phyloP scores from a whole-genome alignment of 2,329 filamentous ascomycete genomes.

The Samsoniella hepiali region DNA sequence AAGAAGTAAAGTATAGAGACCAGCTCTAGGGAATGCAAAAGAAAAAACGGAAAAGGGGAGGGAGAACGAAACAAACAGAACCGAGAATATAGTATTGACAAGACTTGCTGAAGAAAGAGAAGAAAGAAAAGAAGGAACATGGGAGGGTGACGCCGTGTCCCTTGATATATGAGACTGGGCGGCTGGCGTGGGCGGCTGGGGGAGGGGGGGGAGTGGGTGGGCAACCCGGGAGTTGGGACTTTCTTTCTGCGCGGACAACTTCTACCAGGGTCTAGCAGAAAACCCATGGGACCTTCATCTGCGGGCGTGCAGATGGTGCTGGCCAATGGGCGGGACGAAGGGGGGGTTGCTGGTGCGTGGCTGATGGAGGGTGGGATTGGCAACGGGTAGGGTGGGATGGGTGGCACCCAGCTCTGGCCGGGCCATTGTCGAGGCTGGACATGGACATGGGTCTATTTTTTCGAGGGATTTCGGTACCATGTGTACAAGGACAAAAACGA shows the following conservation, averaged over 20 bases:
- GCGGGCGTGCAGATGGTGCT: conserved; percentile 3
- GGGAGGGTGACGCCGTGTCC: conserved; percentile 34
- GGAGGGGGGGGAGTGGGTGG: not conserved
- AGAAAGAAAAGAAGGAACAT: conserved; percentile 39
- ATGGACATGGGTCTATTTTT: not conserved
- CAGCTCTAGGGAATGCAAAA: conserved; percentile 48
- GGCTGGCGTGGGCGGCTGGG: conserved; percentile 2
- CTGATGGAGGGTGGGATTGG: conserved; percentile 14
- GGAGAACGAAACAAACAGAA: conserved; percentile 40
- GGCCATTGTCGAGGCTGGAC: not conserved
- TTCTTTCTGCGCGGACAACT: too few species aligned
- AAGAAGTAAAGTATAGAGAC: conserved; percentile 44
- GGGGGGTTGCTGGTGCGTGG: not conserved
- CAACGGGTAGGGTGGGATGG: not conserved
- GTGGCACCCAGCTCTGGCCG: conserved; percentile 3
- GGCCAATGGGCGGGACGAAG: conserved; percentile 12
- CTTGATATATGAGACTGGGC: conserved; percentile 19
- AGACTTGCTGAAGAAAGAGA: conserved; percentile 54
- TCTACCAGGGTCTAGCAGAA: too few species aligned
- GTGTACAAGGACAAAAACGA: too few species aligned
- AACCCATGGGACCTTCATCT: conserved; percentile 1
- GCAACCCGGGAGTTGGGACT: not conserved
- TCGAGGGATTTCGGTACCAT: too few species aligned
- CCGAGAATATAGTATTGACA: conserved; percentile 31
- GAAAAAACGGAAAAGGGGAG: conserved; percentile 38